Evolutionary conservation across 169 alveolate species (phyloP), one percentile per base, ranked within the genome.

Genomic region (Eimeria necatrix): DNA sequence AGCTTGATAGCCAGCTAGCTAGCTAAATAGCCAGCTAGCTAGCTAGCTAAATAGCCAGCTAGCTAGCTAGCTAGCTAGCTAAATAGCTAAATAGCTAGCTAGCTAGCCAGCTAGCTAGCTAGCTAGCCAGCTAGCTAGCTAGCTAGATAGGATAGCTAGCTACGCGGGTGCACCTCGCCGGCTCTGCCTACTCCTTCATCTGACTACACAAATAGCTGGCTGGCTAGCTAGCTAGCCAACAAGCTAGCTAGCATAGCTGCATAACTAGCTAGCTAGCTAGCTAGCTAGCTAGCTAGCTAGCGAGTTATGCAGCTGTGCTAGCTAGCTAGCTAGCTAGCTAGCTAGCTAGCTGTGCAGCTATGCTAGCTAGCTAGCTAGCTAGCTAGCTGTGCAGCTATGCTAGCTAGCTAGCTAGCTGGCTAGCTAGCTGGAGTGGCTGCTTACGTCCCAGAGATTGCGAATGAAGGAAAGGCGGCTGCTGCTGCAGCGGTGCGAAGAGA

Each of bases 371-470:
- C 61, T 53, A 53, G 61, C 61, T 53, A 53, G 6, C 61, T 53
- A 53, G 18, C 61, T 12, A 53, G 6, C 61, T 53, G 18, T 12
- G 18, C 61, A 53, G 61, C 18, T 53, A 53, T 53, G 18, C n/a
- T n/a, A n/a, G n/a, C n/a, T n/a, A n/a, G 6, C 61, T 53, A 53
- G 61, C 61, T 53, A 53, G 61, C 61, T 53, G 12, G 61, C 61
- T 53, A 53, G 61, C 61, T 53, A 53, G 18, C 12, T 53, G n/a
- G n/a, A n/a, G 26, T 10, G 10, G 53, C 5, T 18, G 20, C 83
- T 74, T 74, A 74, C 86, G 4, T 74, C 86, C 86, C 86, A 74
- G n/a, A 74, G 46, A 18, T 5, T 9, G 3, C 60, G 53, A 16
- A 74, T 14, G 61, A 74, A 26, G 26, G 86, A 3, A 10, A 74